Base-by-base conservation (phyloP, 441 rosid species). In the Pelargonium australe region DNA sequence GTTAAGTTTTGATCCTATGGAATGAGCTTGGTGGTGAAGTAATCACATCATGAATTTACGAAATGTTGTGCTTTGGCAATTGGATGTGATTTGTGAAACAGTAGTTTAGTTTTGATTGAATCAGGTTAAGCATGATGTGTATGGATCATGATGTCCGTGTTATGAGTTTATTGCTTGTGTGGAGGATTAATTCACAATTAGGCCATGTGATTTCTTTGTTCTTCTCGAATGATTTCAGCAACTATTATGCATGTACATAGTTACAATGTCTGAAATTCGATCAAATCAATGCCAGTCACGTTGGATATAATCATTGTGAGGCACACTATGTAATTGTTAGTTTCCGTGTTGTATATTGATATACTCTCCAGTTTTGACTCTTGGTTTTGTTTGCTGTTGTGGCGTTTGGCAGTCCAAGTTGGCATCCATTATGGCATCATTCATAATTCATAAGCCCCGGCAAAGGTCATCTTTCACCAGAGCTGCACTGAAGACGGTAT, bases 391-490 rank as follows among this genome's bases (percentile, higher is more conserved):
- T 28, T 45, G 43, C 66, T 61, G 7, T 14, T 25, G 13, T 68
- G 70, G 63, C 68, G 20, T 17, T 49, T 71, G 64, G 65, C 73
- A 92, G 98, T 77, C 98, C 66, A 90, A 90, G 84, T 72, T 95
- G 77, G 95, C 95, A 1, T 84, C 90, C 13, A 80, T 86, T 67
- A 81, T 92, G 99, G 97, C 97, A 57, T 85, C 96, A 73, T 95
- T 92, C 70, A 95, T 95, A 65, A 87, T 95, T 73, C 97, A 86
- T 75, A 92, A 90, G 68, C 90, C 86, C 58, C 78, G 81, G 69
- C 86, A 87, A 73, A 83, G 74, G 70, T 87, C 85, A 1, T 85
- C 92, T 40, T 92, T 92, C 80, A 85, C 84, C 51, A 90, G 70
- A 78, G 88, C 98, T 72, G 92, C 93, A 31, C 77, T 86, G 31